Evolutionary conservation across 169 alveolate species (phyloP), one percentile per base, ranked within the genome.

Genomic region (Cryptosporidium tyzzeri): DNA sequence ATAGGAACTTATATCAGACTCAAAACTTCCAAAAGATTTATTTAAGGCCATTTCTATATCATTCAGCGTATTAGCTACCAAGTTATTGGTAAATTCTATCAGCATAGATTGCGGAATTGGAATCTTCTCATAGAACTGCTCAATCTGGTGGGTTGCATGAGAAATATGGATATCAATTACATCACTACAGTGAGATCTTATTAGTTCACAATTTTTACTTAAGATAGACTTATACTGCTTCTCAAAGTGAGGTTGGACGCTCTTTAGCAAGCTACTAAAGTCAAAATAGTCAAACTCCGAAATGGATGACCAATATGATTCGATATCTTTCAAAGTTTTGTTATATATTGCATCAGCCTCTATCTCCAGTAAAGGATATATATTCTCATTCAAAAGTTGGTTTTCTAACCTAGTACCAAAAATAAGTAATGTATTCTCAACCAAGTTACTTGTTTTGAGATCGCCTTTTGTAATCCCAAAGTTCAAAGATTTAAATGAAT

Each of bases 301-400:
- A 12, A 80, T 80, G 18, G 73, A 62, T 7, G 55, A 26, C 89
- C 89, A 80, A 48, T 62, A 62, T 10, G 53, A 67, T 18, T 26
- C 62, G 41, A 80, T 80, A 80, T 41, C 73, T 45, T 65, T 80
- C 53, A 59, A 16, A 9, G 68, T 62, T 26, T 65, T 80, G 35
- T 59, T 80, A 41, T 80, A 80, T 21, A 80, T 80, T 35, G 44
- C 65, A 14, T 80, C 75, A 33, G 80, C 75, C 2, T 80, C 89
- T 48, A 45, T 61, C 29, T 80, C 89, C 3, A 80, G 68, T 14
- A 80, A n/a, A 23, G 89, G 89, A 12, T 62, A 29, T 44, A 51
- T 18, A 39, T 31, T 51, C 23, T 73, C 71, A 35, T 44, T 59
- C 9, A 73, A 14, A 29, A 73, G 37, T 21, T 50, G 85, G 35